Base-by-base conservation (phyloP, 2,329 filamentous ascomycete genomes). In the Aureobasidium mangrovei region DNA sequence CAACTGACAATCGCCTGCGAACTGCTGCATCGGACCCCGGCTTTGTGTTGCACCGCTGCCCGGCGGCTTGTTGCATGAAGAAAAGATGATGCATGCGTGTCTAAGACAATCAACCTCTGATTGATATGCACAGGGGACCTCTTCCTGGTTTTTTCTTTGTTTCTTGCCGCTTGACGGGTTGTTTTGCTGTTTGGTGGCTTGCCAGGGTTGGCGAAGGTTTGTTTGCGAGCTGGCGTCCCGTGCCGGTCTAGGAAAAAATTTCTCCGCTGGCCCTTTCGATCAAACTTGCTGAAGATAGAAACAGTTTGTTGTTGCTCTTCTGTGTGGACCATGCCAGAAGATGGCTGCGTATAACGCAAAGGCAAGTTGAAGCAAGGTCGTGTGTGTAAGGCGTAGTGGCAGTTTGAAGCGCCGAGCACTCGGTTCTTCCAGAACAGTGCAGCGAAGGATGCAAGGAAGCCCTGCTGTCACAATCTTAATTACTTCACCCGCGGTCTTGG, bases 21-120 rank as follows among this genome's bases (percentile, higher is more conserved):
- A 53, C 49, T 53, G 49, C 49, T 53, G 49, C 49, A 53, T 53
- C 49, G 49, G 40, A 44, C 36, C 39, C 40, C 49, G 49, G 49
- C 49, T 44, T 36, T 26, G 41, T 4, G 49, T 53, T 26, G 32
- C 40, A 53, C 40, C 29, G 38, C 47, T 36, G 38, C 24, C 24
- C 24, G 24, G 8, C 47, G 27, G 26, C 31, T 38, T 38, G 40
- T 26, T 53, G 31, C 49, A 44, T 53, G 32, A 44, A 44, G 32
- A 36, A 41, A 18, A 35, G 29, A 33, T 7, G 46, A 47, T 49
- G 47, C 29, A 42, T 38, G 31, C 28, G 12, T 35, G 9, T 27
- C 8, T 24, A 7, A 44, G 32, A 53, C 40, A 53, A 38, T 53
- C 49, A 44, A 44, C 26, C 31, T 44, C n/a, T 38, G 49, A 53